Base-by-base conservation (phyloP, 345 rosid species). In the Sisymbrium irio region DNA sequence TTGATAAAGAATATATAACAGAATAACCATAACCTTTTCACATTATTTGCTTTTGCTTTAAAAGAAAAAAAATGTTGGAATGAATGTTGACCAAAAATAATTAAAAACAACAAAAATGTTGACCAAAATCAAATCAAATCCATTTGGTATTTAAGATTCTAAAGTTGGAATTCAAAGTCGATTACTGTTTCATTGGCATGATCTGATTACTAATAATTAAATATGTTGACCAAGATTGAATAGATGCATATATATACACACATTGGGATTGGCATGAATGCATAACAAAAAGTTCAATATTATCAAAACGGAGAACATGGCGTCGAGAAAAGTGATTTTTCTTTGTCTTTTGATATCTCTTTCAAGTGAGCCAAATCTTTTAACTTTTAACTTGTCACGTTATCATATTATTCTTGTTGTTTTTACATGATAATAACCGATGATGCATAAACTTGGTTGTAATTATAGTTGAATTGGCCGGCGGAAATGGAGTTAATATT, bases 281-380 rank as follows among this genome's bases (percentile, higher is more conserved):
- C 50, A 66, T 10, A 51, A 14, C 25, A 53, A 19, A 25, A 40
- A 22, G 20, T 19, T 17, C 9, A 39, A 53, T 6, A 37, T 40
- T 7, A 37, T 25, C 22, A 53, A 51, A 55, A 28, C 4, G 27
- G 41, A 68, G 44, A 69, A 69, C 42, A 69, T 57, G 54, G 10
- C 22, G 56, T 69, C 44, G 55, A 57, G 22, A 20, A 69, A 57
- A 69, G 44, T 19, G 36, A 18, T 69, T 41, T 19, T 68, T 56
- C 10, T 69, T 42, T 33, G 54, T 13, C 65, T 64, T 64, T 32
- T 32, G 56, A 28, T 64, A 3, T 45, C 41, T 12, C 42, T 64
- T 46, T 64, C 69, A 45, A 46, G 69, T 64, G 56, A 64, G 69
- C 13, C 11, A 42, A 22, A 45, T 63, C 67, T 63, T 7, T 12